Percentiles rank a stretch among this genome's conserved stretches.
phyloP scores from a whole-genome alignment of 805 yeast species.

The Metschnikowia arizonensis region DNA sequence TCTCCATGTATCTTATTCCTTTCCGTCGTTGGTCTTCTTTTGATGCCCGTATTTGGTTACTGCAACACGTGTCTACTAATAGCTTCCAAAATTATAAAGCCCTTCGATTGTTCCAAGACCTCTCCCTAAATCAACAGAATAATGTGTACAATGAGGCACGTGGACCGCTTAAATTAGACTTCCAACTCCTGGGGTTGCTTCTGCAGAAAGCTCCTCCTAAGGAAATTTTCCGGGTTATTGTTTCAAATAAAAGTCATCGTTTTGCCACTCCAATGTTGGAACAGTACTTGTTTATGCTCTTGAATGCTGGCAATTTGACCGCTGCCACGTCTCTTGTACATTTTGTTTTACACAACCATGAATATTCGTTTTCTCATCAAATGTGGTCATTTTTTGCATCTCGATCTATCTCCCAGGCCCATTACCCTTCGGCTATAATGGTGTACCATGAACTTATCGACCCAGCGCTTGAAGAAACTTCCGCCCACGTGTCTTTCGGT shows the following conservation, averaged over 20 bases:
- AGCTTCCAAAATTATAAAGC: too few relatives aligned
- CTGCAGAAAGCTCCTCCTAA: neutral
- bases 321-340: constrained; percentile 29
- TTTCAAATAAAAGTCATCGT: neutral
- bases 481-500: constrained; percentile 1
- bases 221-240: constrained; percentile 9
- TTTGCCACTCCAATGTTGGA: constrained; percentile 21
- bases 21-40: constrained; percentile 2
- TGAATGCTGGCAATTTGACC: constrained; percentile 19
- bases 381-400: constrained; percentile 31
- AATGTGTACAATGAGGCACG: neutral
- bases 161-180: neutral
- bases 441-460: constrained; percentile 36
- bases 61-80: neutral
- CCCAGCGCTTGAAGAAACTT: constrained; percentile 14
- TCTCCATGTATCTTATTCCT: too few relatives aligned
- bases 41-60: neutral
- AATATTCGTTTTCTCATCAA: constrained; percentile 27
- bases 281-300: constrained; percentile 20
- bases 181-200: constrained; percentile 7
- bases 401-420: constrained; percentile 21
- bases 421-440: constrained; percentile 30
- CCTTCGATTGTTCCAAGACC: neutral
- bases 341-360: constrained; percentile 16
- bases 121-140: neutral